Percentiles rank a stretch among this genome's conserved stretches.
Evolutionary conservation across 352 stramenopile genomes (phyloP).

Genomic region (Pythium coloratum): DNA sequence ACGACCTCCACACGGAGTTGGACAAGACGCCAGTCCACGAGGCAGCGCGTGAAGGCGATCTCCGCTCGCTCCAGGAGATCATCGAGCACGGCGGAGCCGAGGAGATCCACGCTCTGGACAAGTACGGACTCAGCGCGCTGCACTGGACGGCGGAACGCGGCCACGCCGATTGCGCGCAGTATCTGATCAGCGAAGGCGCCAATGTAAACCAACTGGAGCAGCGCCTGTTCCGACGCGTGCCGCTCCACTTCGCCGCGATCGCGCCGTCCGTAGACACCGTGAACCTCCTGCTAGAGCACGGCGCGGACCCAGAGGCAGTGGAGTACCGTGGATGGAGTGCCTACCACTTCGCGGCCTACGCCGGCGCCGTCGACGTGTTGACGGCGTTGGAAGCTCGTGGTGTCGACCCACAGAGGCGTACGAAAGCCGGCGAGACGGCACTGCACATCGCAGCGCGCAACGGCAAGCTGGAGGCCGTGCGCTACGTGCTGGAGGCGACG

Average conservation of each 20-base stretch:
- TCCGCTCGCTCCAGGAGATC: conserved; percentile 33
- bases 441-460: conserved; percentile 18
- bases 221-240: conserved; percentile 65
- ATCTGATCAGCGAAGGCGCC: conserved; percentile 42
- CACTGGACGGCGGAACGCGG: conserved; percentile 73
- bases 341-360: conserved; percentile 58
- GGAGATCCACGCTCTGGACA: conserved; percentile 45
- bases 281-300: conserved; percentile 37
- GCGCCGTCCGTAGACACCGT: conserved; percentile 37
- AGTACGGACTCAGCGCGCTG: conserved; percentile 70
- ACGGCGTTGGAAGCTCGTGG: conserved; percentile 10
- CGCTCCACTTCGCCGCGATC: conserved; percentile 67
- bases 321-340: conserved; percentile 65
- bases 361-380: conserved; percentile 24
- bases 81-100: conserved; percentile 25
- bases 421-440: conserved; percentile 18
- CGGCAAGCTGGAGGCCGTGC: conserved; percentile 3
- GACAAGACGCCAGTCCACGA: conserved; percentile 65
- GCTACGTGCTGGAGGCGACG: not conserved
- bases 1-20: conserved; percentile 63
- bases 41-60: conserved; percentile 46
- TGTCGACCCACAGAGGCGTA: conserved; percentile 8
- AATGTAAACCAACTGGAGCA: conserved; percentile 60
- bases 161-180: conserved; percentile 26
- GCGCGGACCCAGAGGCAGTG: conserved; percentile 36